Evolutionary conservation across 345 rosid species (phyloP).

Genomic region (Brassica rapa): DNA sequence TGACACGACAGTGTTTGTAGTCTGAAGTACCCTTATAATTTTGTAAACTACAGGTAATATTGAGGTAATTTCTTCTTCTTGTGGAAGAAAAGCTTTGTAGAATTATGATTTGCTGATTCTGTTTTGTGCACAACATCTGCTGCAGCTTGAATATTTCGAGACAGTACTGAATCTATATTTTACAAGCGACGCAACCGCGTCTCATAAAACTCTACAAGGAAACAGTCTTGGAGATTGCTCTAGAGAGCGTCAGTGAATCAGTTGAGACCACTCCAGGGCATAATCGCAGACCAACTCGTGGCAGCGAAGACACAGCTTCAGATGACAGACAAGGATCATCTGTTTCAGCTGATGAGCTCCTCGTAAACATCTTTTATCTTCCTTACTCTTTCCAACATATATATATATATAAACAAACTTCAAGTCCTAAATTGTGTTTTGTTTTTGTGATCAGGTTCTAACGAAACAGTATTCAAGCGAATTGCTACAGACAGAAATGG

Average conservation of each 20-base stretch:
- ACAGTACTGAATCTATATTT: conserved; percentile 75
- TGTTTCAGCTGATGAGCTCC: conserved; percentile 91
- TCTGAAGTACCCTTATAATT: neutral
- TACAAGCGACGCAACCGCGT: conserved; percentile 70
- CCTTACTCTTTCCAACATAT: neutral
- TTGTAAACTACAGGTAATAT: conserved; percentile 46
- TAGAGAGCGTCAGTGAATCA: conserved; percentile 66
- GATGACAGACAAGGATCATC: conserved; percentile 78
- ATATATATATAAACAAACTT: neutral
- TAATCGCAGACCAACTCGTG: conserved; percentile 79
- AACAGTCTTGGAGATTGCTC: conserved; percentile 78
- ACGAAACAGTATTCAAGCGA: conserved; percentile 81
- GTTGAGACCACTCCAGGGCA: conserved; percentile 71
- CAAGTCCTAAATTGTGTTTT: neutral
- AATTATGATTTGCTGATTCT: conserved; percentile 12
- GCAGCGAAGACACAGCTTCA: conserved; percentile 84
- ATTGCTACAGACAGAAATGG: conserved; percentile 77
- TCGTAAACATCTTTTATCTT: conserved; percentile 52
- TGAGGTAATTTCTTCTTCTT: conserved; percentile 56
- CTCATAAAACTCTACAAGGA: conserved; percentile 81
- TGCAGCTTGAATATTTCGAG: conserved; percentile 98
- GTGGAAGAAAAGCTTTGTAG: neutral
- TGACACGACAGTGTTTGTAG: neutral
- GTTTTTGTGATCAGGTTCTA: conserved; percentile 54
- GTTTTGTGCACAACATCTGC: conserved; percentile 15